A percentile compares a stretch with the other conserved stretches of the same genome.
Evolutionary conservation across 106 monocot species (phyloP).

Genomic region (Alisma plantagoaquatica): DNA sequence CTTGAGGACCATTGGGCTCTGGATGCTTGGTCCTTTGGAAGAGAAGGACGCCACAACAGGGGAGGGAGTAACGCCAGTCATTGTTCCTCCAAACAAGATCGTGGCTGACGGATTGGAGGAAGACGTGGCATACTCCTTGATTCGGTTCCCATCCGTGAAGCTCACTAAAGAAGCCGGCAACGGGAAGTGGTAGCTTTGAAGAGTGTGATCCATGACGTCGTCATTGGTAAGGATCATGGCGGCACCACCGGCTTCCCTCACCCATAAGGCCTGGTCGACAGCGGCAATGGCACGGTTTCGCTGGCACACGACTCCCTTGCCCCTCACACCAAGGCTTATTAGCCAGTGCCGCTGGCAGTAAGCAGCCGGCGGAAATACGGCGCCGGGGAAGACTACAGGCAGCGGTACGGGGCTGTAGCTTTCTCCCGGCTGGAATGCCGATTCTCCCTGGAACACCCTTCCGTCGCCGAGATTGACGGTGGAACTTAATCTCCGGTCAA

Average conservation of each 20-base stretch:
- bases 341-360: not conserved
- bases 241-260: not conserved
- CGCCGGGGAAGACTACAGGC: not conserved
- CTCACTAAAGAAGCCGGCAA: not conserved
- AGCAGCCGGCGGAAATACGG: no score
- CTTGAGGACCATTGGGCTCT: not conserved
- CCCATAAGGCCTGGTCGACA: not conserved
- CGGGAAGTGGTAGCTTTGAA: not conserved
- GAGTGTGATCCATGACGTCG: not conserved
- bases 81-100: not conserved
- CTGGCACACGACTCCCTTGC: not conserved
- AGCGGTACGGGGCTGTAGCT: not conserved
- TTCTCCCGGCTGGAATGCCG: not conserved
- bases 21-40: not conserved
- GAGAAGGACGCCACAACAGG: no score
- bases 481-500: no score
- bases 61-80: not conserved
- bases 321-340: not conserved
- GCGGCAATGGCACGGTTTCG: not conserved
- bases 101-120: not conserved
- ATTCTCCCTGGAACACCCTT: no score
- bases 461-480: no score
- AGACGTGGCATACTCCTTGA: not conserved
- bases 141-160: not conserved
- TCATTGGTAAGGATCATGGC: constrained; percentile 1